These are phyloP conservation scores for Globisporangium paroecandrum DNA, from an alignment of 352 stramenopile genomes.

Conservation along the genomic window DNA sequence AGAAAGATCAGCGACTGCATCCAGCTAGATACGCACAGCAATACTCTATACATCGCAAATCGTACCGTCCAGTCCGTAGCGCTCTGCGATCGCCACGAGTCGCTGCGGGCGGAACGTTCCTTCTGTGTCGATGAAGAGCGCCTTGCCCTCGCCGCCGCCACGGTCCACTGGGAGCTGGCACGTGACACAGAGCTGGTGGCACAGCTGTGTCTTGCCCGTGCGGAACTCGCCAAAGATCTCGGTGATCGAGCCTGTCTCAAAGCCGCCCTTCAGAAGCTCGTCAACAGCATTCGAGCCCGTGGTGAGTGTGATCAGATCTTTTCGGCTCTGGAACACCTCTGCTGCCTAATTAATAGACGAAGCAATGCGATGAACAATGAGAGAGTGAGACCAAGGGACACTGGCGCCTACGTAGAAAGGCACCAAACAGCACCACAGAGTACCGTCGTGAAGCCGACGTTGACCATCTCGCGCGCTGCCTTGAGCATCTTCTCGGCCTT, in stretches of 20 bases:
- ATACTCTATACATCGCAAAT: background rate
- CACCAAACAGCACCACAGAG: background rate
- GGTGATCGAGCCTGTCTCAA: constrained; percentile 98
- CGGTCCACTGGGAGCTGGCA: constrained; percentile 97
- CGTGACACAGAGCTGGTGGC: constrained; percentile 99
- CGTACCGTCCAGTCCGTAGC: constrained; percentile 94
- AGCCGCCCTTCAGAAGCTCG: constrained; percentile 90
- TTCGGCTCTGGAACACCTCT: constrained; percentile 83
- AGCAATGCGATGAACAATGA: background rate
- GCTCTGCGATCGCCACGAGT: constrained; percentile 96
- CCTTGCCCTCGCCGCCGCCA: constrained; percentile 96
- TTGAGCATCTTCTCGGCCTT: constrained; percentile 99
- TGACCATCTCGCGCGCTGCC: constrained; percentile 95
- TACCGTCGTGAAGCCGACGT: constrained; percentile 99
- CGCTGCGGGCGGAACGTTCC: constrained; percentile 97
- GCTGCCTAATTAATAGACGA: constrained; percentile 63
- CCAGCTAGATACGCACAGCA: background rate
- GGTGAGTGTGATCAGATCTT: constrained; percentile 93
- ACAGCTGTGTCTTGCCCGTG: constrained; percentile 99
- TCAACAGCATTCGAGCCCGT: constrained; percentile 91
- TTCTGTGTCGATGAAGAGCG: constrained; percentile 99
- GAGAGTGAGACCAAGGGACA: background rate
- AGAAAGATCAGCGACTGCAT: background rate
- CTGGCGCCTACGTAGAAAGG: background rate
- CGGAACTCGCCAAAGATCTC: constrained; percentile 99